phyloP scores from a whole-genome alignment of 78 protist species.

The Trichosphaerium sp. region DNA sequence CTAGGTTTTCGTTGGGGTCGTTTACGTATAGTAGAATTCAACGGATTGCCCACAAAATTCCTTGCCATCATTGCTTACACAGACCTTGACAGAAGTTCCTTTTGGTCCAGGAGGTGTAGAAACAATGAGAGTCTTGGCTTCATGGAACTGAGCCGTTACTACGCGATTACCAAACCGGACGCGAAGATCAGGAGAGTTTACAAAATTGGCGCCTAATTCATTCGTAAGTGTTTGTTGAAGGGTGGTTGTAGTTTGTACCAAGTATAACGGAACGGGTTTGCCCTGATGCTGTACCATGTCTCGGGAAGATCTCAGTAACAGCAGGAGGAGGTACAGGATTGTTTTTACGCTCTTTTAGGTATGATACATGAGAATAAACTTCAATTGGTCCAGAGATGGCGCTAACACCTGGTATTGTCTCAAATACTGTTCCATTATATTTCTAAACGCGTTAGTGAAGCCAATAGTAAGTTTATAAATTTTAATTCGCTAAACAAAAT shows the following conservation, averaged over 20 bases:
- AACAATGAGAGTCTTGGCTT: slow-evolving; percentile 54
- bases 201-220: slow-evolving; percentile 40
- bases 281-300: slow-evolving; percentile 16
- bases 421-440: slow-evolving; percentile 43
- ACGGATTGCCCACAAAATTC: too few relatives aligned
- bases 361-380: slow-evolving; percentile 55
- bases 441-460: neutral
- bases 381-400: slow-evolving; percentile 56
- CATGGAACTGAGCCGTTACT: slow-evolving; percentile 14
- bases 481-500: too few relatives aligned
- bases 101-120: too few relatives aligned
- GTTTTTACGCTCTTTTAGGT: slow-evolving; percentile 42
- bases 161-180: slow-evolving; percentile 8
- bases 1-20: too few relatives aligned
- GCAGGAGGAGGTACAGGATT: too few relatives aligned
- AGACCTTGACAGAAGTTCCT: too few relatives aligned
- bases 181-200: slow-evolving; percentile 20
- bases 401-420: slow-evolving; percentile 26
- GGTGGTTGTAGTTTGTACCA: too few relatives aligned
- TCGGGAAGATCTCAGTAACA: slow-evolving; percentile 45
- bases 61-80: too few relatives aligned
- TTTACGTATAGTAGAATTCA: too few relatives aligned
- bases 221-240: too few relatives aligned
- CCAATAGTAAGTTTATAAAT: neutral
- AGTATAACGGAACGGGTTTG: slow-evolving; percentile 32